Evolutionary conservation across 1,284 basidiomycete genomes (phyloP).

Genomic region (Heterobasidion occidentale): DNA sequence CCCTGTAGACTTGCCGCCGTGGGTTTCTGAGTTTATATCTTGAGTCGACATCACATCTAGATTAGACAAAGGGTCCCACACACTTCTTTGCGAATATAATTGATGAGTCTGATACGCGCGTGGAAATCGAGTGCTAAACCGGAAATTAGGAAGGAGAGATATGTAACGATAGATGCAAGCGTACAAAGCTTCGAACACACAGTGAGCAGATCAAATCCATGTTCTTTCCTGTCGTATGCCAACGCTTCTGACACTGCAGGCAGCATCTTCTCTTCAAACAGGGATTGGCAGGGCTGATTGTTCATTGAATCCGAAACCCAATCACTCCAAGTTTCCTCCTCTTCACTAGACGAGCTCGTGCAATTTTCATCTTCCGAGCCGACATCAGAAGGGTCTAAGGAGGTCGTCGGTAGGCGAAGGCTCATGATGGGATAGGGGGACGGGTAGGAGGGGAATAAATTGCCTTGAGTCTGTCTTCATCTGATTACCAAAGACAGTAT

Average conservation of each 20-base stretch:
- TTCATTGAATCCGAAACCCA: conserved; percentile 66
- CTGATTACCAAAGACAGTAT: background rate
- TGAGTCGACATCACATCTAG: conserved; percentile 3
- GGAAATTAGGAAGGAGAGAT: conserved; percentile 1
- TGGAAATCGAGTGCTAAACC: conserved; percentile 52
- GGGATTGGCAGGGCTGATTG: conserved; percentile 54
- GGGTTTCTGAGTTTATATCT: conserved; percentile 35
- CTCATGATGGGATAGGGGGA: conserved; percentile 2
- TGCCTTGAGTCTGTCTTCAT: background rate
- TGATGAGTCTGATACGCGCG: conserved; percentile 73
- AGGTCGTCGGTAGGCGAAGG: conserved; percentile 7
- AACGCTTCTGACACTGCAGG: conserved; percentile 56
- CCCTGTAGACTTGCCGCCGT: conserved; percentile 32
- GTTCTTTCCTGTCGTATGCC: conserved; percentile 51
- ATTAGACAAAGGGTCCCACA: conserved; percentile 8
- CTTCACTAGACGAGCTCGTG: conserved; percentile 2
- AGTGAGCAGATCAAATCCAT: conserved; percentile 58
- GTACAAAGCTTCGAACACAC: conserved; percentile 43
- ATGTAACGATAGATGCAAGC: conserved; percentile 17
- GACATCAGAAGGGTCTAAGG: conserved; percentile 1
- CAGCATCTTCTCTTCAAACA: conserved; percentile 73
- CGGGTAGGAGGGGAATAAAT: background rate
- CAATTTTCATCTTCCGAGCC: conserved; percentile 2
- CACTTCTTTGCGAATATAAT: conserved; percentile 76
- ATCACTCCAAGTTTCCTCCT: conserved; percentile 62